phyloP scores from a whole-genome alignment of 2,329 filamentous ascomycete genomes.

The Xylariales sp. region DNA sequence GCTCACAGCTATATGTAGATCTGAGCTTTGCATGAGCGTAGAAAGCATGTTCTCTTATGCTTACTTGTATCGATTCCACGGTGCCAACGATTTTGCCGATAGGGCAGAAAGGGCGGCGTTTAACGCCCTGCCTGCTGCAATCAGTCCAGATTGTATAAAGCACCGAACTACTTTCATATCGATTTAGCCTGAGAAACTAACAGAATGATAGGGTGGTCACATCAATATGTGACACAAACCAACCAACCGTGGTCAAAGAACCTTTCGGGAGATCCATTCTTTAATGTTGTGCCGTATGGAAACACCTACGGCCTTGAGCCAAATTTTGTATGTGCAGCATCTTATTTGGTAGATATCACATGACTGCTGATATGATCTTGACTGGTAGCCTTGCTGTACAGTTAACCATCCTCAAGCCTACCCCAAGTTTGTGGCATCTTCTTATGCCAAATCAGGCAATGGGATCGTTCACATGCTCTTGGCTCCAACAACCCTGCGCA shows the following conservation, averaged over 20 bases:
- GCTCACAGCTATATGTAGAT: constrained; percentile 16
- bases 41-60: neutral
- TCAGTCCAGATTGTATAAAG: constrained; percentile 46
- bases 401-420: constrained; percentile 55
- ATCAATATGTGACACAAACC: constrained; percentile 47
- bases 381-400: constrained; percentile 44
- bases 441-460: constrained; percentile 37
- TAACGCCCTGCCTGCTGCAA: constrained; percentile 45
- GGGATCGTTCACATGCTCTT: constrained; percentile 50
- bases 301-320: constrained; percentile 49
- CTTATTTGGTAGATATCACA: neutral
- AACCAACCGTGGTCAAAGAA: constrained; percentile 48
- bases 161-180: too few relatives aligned
- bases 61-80: neutral
- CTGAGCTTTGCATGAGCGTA: neutral
- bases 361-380: neutral
- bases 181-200: too few relatives aligned
- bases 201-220: too few relatives aligned
- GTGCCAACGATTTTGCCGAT: constrained; percentile 30
- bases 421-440: constrained; percentile 49
- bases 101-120: constrained; percentile 43
- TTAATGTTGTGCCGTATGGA: constrained; percentile 37
- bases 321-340: constrained; percentile 36
- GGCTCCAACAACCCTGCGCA: constrained; percentile 39
- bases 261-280: constrained; percentile 32